Base-by-base conservation (phyloP, 805 yeast species). In the Nakazawaea ishiwadae region DNA sequence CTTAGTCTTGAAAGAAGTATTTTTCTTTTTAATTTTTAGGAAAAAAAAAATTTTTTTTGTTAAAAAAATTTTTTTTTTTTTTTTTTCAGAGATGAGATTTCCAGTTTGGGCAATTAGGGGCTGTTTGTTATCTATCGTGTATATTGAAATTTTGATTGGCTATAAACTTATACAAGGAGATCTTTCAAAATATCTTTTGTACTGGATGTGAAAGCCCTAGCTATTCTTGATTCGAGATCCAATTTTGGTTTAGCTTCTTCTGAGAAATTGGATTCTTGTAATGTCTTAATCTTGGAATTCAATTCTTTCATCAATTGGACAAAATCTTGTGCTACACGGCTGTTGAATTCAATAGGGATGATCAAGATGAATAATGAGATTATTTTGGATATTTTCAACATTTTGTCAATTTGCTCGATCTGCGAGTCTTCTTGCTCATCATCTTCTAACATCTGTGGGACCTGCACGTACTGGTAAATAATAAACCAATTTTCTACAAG, bases 141-240 rank as follows among this genome's bases (percentile, higher is more conserved):
- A 17, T 15, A 19, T 8, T 19, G 20, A n/a, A 19, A 14, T 9
- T 14, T 21, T 29, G 29, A 19, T 5, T 23, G 6, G 11, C 19
- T 28, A 8, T 20, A 11, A n/a, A n/a, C 5, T 32, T 17, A 34
- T 4, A 40, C 39, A n/a, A 40, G 19, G 3, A 41, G 31, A 14
- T 41, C 44, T 27, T 31, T 41, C n/a, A 42, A 37, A 9, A 42
- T 26, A 18, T 42, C 45, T 24, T 42, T 37, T 4, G 45, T 37
- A 23, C 36, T 29, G 4, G 45, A 37, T 11, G 45, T 33, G 31
- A 42, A 33, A 3, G 35, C 35, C 14, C 45, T 32, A 4, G 45
- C 39, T 4, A 42, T 28, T 11, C 45, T 27, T 10, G 38, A 33
- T 23, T 42, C 45, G 5, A 42, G 24, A 23, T 42, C 45, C 31